Evolutionary conservation across 73 alveolate genomes (phyloP), one percentile per base, ranked within the genome.

Genomic region (Uronychia setigera): DNA sequence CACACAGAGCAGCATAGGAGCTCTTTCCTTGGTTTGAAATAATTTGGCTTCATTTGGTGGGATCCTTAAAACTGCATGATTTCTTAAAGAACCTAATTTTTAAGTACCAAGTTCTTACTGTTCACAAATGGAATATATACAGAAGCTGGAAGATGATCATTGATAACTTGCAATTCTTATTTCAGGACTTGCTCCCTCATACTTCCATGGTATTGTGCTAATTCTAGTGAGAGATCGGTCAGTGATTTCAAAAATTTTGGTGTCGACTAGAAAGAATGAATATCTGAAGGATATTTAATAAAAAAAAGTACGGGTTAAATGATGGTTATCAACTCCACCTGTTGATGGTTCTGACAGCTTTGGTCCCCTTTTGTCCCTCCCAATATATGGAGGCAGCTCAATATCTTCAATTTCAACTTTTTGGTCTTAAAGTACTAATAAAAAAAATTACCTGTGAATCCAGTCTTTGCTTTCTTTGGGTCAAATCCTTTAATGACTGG

Each of bases 11-110:
- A 92, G 88, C 79, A 81, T 83, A 32, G 98, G 98, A 0, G 97
- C 95, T 35, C 98, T 77, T 76, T 92, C 98, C 81, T 96, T 96
- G 13, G 99, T 92, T 67, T 93, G 86, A 78, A 96, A 94, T 27
- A 92, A 84, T 77, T 88, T 87, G 78, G 94, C 90, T 87, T 96
- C 99, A 1, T 91, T 85, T 1, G 85, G 88, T n/a, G 95, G 94
- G 29, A 96, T 89, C 32, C 85, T 92, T 60, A 88, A 83, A 32
- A 96, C 94, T 59, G 93, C 85, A 81, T 82, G 91, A 84, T 95
- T 91, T 80, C 97, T 87, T 30, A 92, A 60, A 32, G 33, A n/a
- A 14, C 59, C 29, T 81, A 19, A 13, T 29, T 11, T 1, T 5
- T 32, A 13, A 67, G 29, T 27, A 11, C 67, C n/a, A n/a, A 46